A percentile compares a stretch with the other conserved stretches of the same genome.
Evolutionary conservation across 495 filamentous ascomycete species (phyloP).

Genomic region (Collariella sp.): DNA sequence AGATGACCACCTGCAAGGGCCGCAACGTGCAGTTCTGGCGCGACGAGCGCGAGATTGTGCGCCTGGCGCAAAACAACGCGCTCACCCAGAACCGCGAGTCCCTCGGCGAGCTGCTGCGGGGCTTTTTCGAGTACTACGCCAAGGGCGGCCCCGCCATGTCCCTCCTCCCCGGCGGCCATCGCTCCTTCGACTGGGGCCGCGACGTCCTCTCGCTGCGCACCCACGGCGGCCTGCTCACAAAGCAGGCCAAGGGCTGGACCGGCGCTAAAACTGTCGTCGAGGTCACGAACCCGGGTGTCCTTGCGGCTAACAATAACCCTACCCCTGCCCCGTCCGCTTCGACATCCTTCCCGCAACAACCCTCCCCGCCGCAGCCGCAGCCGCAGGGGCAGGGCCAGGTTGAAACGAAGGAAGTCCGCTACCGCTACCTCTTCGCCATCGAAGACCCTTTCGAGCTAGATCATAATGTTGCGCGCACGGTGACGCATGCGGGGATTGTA

Average conservation of each 20-base stretch:
- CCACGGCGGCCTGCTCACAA: constrained; percentile 55
- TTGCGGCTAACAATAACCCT: not conserved
- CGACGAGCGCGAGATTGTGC: constrained; percentile 52
- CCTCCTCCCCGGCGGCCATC: constrained; percentile 24
- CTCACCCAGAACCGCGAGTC: constrained; percentile 53
- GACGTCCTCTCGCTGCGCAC: constrained; percentile 66
- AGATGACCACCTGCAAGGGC: constrained; percentile 43
- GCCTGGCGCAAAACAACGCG: constrained; percentile 39
- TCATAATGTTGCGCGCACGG: constrained; percentile 77
- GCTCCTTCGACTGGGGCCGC: constrained; percentile 60
- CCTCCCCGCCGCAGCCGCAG: not conserved
- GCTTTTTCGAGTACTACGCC: constrained; percentile 79
- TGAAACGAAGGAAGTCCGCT: constrained; percentile 53
- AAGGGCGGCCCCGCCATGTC: constrained; percentile 38
- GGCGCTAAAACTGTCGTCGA: constrained; percentile 52
- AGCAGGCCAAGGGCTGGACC: constrained; percentile 69
- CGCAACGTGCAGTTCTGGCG: constrained; percentile 59
- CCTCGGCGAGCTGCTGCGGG: constrained; percentile 56
- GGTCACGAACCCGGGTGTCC: constrained; percentile 1
- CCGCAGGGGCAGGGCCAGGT: constrained; percentile 8
- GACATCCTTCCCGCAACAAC: not conserved
- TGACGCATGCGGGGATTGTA: constrained; percentile 64
- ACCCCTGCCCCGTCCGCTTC: not conserved
- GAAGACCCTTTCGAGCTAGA: constrained; percentile 80
- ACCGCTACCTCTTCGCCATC: constrained; percentile 77